Percentiles rank a stretch among this genome's conserved stretches.
Evolutionary conservation across 805 yeast species (phyloP).

Genomic region (Jamesozyma lodderae): DNA sequence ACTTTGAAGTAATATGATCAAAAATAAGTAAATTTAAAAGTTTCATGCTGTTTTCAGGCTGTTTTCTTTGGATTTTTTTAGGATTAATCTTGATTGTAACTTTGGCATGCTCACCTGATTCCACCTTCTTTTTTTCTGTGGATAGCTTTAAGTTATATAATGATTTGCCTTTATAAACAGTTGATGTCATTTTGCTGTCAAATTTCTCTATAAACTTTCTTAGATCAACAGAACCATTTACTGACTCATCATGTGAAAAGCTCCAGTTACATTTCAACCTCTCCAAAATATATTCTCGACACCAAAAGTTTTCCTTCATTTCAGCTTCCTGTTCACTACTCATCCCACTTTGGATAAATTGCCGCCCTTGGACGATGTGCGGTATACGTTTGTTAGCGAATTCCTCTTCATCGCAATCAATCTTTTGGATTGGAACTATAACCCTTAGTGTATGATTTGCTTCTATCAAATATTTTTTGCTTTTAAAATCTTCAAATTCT

Average conservation of each 20-base stretch:
- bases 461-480: constrained; percentile 26
- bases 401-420: constrained; percentile 31
- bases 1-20: constrained; percentile 19
- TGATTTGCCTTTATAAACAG: constrained; percentile 17
- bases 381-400: constrained; percentile 48
- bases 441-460: constrained; percentile 47
- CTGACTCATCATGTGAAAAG: constrained; percentile 8
- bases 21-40: constrained; percentile 13
- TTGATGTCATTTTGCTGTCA: constrained; percentile 17
- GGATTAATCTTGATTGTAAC: constrained; percentile 10
- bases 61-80: neutral
- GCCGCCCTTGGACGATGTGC: constrained; percentile 51
- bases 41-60: constrained; percentile 1
- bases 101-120: constrained; percentile 11
- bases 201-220: constrained; percentile 22
- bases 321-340: constrained; percentile 47
- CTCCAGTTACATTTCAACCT: constrained; percentile 61
- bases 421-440: constrained; percentile 59
- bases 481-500: constrained; percentile 26
- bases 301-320: constrained; percentile 71
- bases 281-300: constrained; percentile 54
- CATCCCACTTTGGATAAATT: constrained; percentile 46
- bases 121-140: constrained; percentile 6
- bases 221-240: constrained; percentile 19
- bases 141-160: constrained; percentile 12